Conservation (phyloP, 2,329 filamentous ascomycete species). For the Lachnellula cervina region DNA sequence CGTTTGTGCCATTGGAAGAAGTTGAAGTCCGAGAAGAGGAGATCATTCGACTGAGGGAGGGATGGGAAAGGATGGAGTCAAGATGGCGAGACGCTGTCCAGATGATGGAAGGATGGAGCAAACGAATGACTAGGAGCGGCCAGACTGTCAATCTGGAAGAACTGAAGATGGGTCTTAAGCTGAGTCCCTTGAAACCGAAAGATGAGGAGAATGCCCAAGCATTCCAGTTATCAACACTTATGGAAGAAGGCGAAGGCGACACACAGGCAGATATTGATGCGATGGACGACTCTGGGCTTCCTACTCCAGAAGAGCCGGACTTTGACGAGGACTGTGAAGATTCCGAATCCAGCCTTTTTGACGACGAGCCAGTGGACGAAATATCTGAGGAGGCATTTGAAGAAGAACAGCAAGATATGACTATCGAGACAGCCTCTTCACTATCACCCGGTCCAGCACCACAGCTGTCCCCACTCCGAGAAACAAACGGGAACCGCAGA, state of each 20-base stretch:
- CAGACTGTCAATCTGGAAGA: slow-evolving; percentile 66
- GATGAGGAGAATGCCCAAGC: slow-evolving; percentile 43
- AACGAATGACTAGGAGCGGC: slow-evolving; percentile 67
- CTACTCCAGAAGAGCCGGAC: slow-evolving; percentile 20
- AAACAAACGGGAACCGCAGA: slow-evolving; percentile 29
- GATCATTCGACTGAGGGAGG: slow-evolving; percentile 73
- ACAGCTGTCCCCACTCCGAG: slow-evolving; percentile 42
- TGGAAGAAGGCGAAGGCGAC: slow-evolving; percentile 29
- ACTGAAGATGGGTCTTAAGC: slow-evolving; percentile 61
- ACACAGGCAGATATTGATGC: slow-evolving; percentile 33
- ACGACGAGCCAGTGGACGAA: slow-evolving; percentile 40
- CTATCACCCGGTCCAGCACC: slow-evolving; percentile 24
- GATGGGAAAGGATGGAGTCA: slow-evolving; percentile 90
- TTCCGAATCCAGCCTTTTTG: slow-evolving; percentile 39
- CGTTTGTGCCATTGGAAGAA: slow-evolving; percentile 92
- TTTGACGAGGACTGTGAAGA: slow-evolving; percentile 26
- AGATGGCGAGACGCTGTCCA: slow-evolving; percentile 85
- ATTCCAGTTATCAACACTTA: slow-evolving; percentile 28
- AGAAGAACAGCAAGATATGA: slow-evolving; percentile 25
- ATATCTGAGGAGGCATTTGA: slow-evolving; percentile 17
- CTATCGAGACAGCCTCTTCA: slow-evolving; percentile 23
- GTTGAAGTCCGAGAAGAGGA: slow-evolving; percentile 90
- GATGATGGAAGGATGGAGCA: slow-evolving; percentile 90
- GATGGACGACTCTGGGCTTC: slow-evolving; percentile 27
- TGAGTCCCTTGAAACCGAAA: slow-evolving; percentile 54